Base-by-base conservation (phyloP, 352 stramenopile genomes). In the Elongisporangium senticosum region DNA sequence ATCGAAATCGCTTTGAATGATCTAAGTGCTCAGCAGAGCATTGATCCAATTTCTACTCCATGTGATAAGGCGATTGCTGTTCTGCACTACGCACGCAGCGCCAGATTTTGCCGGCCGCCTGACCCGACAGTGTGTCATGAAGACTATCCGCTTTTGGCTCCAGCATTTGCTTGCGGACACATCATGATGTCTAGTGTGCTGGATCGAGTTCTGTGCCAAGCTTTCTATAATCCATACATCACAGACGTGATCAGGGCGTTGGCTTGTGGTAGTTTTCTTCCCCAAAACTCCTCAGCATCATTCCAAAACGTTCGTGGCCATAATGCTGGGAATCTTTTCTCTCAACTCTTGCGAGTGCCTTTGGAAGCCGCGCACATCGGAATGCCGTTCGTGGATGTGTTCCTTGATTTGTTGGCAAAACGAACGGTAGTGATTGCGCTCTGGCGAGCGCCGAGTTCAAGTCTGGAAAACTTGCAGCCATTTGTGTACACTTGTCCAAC, bases 211-310 rank as follows among this genome's bases (percentile, higher is more conserved):
- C 58, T 88, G 11, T 91, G 79, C 48, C 82, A 91, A 51, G 72
- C 75, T n/a, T 91, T 91, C 51, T 91, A 84, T 64, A 91, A 91
- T 21, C 82, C 82, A 11, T 91, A 89, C 59, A 84, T 89, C 26
- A 84, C 73, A 4, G 78, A 89, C 24, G 60, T 89, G 7, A 63
- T 89, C 19, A 64, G 79, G 51, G 65, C 75, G 3, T 61, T 91
- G 14, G 75, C 75, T 48, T 72, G 67, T 37, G 72, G 74, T 26
- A 79, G 64, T n/a, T 51, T 43, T 10, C 11, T 4, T 17, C 33
- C 7, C 11, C 15, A 22, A 55, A n/a, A 26, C 20, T 4, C 14
- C 13, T 49, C 20, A 24, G 51, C 15, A 48, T 26, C 23, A 23
- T 10, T 15, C 8, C 39, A 24, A 57, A 28, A 51, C 22, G 17